phyloP scores from a whole-genome alignment of 805 yeast species.

The Candida odintsovae region DNA sequence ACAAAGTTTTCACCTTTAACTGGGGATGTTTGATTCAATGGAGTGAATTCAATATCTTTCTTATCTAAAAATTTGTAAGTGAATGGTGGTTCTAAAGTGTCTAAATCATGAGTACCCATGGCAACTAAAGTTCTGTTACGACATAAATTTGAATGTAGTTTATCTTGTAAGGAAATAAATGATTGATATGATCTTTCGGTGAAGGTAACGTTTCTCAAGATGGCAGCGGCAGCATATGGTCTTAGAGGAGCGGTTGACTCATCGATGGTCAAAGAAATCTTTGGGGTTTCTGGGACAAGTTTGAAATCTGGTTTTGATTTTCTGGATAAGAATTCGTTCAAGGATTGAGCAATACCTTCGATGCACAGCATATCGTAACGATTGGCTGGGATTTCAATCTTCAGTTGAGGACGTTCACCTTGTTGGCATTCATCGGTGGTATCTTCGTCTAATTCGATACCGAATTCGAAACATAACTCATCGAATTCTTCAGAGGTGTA shows the following conservation, averaged over 20 bases:
- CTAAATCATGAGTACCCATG: slow-evolving; percentile 96
- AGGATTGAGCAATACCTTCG: slow-evolving; percentile 95
- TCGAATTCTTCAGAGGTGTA: slow-evolving; percentile 90
- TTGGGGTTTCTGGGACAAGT: slow-evolving; percentile 56
- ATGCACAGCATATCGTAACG: slow-evolving; percentile 97
- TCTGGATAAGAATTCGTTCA: slow-evolving; percentile 83
- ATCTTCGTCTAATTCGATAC: slow-evolving; percentile 96
- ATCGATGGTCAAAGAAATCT: slow-evolving; percentile 62
- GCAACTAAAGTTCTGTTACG: slow-evolving; percentile 97
- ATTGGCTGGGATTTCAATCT: slow-evolving; percentile 96
- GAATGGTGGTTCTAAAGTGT: slow-evolving; percentile 74
- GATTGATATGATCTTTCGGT: slow-evolving; percentile 86
- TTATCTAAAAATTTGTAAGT: slow-evolving; percentile 84
- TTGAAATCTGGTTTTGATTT: slow-evolving; percentile 59
- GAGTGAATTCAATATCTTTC: slow-evolving; percentile 64
- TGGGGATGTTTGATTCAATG: slow-evolving; percentile 63
- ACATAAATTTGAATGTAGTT: slow-evolving; percentile 89
- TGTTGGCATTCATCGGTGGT: slow-evolving; percentile 70
- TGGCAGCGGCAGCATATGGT: slow-evolving; percentile 95
- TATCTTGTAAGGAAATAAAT: slow-evolving; percentile 93
- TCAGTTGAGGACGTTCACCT: slow-evolving; percentile 93
- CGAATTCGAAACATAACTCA: slow-evolving; percentile 95
- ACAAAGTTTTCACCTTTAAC: slow-evolving; percentile 75
- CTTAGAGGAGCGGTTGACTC: slow-evolving; percentile 69
- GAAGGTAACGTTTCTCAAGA: slow-evolving; percentile 77